Base-by-base conservation (phyloP, 2,329 filamentous ascomycete species). In the Exophiala oligosperma region DNA sequence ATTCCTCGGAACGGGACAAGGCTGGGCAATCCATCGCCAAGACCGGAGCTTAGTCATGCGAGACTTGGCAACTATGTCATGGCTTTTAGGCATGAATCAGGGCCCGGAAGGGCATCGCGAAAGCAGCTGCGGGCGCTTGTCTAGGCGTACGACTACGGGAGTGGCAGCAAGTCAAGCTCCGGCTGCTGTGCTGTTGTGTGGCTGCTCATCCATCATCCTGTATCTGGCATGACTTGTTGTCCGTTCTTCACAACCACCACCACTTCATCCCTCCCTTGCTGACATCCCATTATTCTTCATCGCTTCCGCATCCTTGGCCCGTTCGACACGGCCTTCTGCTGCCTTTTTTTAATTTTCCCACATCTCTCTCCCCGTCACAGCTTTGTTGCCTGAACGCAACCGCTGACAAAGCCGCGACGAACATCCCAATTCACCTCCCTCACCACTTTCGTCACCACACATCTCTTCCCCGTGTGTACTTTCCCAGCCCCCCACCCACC, bases 231-330 rank as follows among this genome's bases (percentile, higher is more conserved):
- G 32, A 49, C 44, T 48, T 35, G 28, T 9, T 40, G 28, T n/a
- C 17, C 26, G 21, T 37, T 51, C 37, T 40, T 46, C 32, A 37
- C 32, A 50, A 26, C 54, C 48, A 48, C 47, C 38, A 17, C 37
- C 35, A 46, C 48, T 26, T 51, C 40, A 43, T 38, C 52, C 51
- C 43, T 48, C 56, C 54, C 60, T 28, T 57, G 60, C 60, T 60
- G 60, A 62, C 60, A 52, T 47, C 54, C 37, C 40, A 41, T 51
- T 59, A 54, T 54, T 40, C 56, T 62, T 56, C 50, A 56, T 59
- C 49, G 40, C 48, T 54, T 37, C 51, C 35, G 49, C 51, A 24
- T 48, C 17, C 54, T 51, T 52, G 7, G 32, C 37, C 49, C 37
- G 17, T 21, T 43, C 21, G 40, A 21, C 40, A 9, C 40, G 40